phyloP scores from a whole-genome alignment of 2,329 filamentous ascomycete species.

The Aureobasidium pullulans region DNA sequence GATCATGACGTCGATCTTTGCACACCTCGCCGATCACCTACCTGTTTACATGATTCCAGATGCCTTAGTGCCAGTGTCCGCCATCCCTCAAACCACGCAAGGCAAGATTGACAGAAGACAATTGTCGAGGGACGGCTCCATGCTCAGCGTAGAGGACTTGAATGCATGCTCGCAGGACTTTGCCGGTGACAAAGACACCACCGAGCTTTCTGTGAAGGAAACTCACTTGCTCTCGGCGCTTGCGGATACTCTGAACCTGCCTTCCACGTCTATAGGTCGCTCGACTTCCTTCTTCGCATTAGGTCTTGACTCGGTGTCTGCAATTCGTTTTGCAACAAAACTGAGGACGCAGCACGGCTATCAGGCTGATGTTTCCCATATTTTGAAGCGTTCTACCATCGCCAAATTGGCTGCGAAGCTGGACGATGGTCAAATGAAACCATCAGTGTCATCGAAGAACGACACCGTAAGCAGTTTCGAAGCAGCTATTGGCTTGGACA shows the following conservation, averaged over 20 bases:
- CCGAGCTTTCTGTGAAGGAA: constrained; percentile 51
- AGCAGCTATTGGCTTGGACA: neutral
- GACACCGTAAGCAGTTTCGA: neutral
- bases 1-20: constrained; percentile 44
- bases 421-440: constrained; percentile 21
- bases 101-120: constrained; percentile 62
- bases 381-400: constrained; percentile 64
- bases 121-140: constrained; percentile 44
- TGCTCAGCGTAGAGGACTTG: constrained; percentile 41
- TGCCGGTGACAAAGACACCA: constrained; percentile 28
- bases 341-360: constrained; percentile 45
- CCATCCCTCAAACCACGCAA: constrained; percentile 63
- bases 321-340: constrained; percentile 59
- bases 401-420: constrained; percentile 46
- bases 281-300: constrained; percentile 70
- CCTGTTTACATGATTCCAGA: constrained; percentile 75
- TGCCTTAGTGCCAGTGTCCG: constrained; percentile 60
- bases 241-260: constrained; percentile 41
- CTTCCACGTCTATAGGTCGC: constrained; percentile 44
- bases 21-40: constrained; percentile 48
- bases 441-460: neutral
- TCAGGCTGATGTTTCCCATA: constrained; percentile 56
- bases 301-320: constrained; percentile 76
- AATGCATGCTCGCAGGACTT: constrained; percentile 29
- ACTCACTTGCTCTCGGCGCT: constrained; percentile 48